Conservation (phyloP, 108 stramenopile genomes). For the Pseudonitzschia multistriata region DNA sequence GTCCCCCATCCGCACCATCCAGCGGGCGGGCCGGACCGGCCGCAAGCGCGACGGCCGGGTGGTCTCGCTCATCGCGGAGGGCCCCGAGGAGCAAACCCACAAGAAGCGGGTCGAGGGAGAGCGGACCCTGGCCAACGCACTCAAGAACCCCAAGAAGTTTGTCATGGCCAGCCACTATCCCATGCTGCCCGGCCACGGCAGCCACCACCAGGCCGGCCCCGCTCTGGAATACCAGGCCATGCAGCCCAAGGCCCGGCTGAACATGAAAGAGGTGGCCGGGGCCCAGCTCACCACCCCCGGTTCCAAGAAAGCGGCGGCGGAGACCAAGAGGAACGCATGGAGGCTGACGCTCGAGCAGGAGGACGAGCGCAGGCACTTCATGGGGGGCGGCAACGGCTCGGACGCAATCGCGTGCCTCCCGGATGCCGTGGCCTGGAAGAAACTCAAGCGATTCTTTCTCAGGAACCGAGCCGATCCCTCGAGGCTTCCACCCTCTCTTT, state of each 20-base stretch:
- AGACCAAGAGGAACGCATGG: conserved; percentile 35
- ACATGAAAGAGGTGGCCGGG: conserved; percentile 33
- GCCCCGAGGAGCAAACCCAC: conserved; percentile 61
- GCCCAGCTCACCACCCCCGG: conserved; percentile 22
- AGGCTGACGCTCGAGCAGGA: conserved; percentile 39
- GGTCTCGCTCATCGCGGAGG: conserved; percentile 72
- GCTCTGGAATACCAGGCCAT: conserved; percentile 12
- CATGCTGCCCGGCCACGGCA: conserved; percentile 46
- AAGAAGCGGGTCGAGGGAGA: conserved; percentile 31
- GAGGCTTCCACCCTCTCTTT: neutral
- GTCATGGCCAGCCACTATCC: conserved; percentile 40
- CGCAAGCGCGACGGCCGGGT: conserved; percentile 88
- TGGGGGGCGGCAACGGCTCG: neutral
- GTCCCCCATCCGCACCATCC: conserved; percentile 86
- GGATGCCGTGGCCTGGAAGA: conserved; percentile 1
- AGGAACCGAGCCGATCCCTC: conserved; percentile 1
- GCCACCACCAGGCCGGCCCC: conserved; percentile 19
- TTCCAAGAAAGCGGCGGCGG: neutral
- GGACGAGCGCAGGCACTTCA: conserved; percentile 29
- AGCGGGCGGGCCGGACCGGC: conserved; percentile 90
- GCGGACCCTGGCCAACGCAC: conserved; percentile 55
- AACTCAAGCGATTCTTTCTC: neutral
- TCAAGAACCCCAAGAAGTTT: conserved; percentile 58
- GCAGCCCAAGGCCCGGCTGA: conserved; percentile 13
- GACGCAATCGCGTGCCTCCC: neutral